A percentile compares a stretch with the other conserved stretches of the same genome.
phyloP scores from a whole-genome alignment of 2,329 filamentous ascomycete species.

The Alternaria sp. region DNA sequence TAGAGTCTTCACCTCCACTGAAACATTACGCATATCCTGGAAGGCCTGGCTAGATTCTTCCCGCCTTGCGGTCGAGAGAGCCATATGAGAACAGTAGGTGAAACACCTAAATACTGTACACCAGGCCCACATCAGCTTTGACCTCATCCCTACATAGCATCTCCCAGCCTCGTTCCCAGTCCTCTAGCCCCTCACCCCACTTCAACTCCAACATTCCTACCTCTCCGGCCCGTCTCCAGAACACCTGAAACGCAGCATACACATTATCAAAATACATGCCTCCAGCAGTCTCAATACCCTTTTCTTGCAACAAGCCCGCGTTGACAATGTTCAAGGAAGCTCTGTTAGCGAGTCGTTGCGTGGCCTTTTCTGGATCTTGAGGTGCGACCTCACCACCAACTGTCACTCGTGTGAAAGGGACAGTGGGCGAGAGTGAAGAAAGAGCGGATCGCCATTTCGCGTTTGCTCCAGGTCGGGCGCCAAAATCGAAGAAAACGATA shows the following conservation, averaged over 20 bases:
- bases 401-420: constrained; percentile 21
- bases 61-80: neutral
- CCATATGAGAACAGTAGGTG: neutral
- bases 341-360: constrained; percentile 3
- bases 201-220: constrained; percentile 28
- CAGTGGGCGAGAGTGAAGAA: neutral
- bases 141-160: constrained; percentile 33
- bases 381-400: constrained; percentile 29
- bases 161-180: constrained; percentile 36
- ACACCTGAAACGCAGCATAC: constrained; percentile 1
- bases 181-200: constrained; percentile 35
- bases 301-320: constrained; percentile 31
- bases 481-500: constrained; percentile 35
- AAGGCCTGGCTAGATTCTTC: neutral
- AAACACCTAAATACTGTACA: constrained; percentile 13
- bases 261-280: constrained; percentile 30
- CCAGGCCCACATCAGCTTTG: constrained; percentile 27
- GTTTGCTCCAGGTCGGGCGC: constrained; percentile 23
- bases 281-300: constrained; percentile 30
- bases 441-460: constrained; percentile 21
- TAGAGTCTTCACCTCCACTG: neutral
- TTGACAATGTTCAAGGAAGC: constrained; percentile 23
- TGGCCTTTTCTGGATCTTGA: constrained; percentile 14
- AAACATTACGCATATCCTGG: neutral
- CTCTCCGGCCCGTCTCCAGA: neutral